Evolutionary conservation across 2,329 filamentous ascomycete species (phyloP), one percentile per base, ranked within the genome.

Genomic region (Mycosphaerelloides madeirae): DNA sequence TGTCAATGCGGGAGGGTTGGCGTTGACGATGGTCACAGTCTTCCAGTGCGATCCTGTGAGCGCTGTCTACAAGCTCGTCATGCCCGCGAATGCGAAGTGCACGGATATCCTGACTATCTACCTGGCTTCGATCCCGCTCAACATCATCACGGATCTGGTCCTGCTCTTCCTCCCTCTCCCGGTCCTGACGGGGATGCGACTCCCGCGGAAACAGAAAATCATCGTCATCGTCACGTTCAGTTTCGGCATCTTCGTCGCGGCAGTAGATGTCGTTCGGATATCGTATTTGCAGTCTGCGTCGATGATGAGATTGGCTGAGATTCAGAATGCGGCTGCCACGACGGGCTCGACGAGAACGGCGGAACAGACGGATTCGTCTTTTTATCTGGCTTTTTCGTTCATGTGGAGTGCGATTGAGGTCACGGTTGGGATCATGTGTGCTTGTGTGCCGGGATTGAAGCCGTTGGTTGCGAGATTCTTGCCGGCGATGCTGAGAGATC

Each of bases 321-420:
- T 67, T 4, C 34, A 41, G 18, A 44, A 22, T 14, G 15, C 35
- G 13, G 14, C 18, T 11, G 22, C 43, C 14, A n/a, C 39, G 3
- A 42, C 12, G 11, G 25, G 44, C 14, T 39, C 40, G 5, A 41
- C 36, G 9, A n/a, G 62, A 58, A 71, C 69, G 35, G 63, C 61
- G 34, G 63, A 68, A 12, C 59, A 64, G 8, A 70, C 68, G 7
- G 77, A 81, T 52, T 77, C 79, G 48, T 74, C 74, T 29, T 81
- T 76, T 82, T 89, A 91, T 60, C 86, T 87, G 1, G 87, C 87
- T 1, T 69, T 89, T 34, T 53, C 53, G 0, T 84, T 94, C 61
- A 91, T 95, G 86, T 97, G 90, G 91, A 91, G 86, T 13, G 85
- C 84, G 11, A 81, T 96, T 42, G 90, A 96, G 65, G 88, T 95